Base-by-base conservation (phyloP, 108 stramenopile species). In the Fragilaria crotonensis region DNA sequence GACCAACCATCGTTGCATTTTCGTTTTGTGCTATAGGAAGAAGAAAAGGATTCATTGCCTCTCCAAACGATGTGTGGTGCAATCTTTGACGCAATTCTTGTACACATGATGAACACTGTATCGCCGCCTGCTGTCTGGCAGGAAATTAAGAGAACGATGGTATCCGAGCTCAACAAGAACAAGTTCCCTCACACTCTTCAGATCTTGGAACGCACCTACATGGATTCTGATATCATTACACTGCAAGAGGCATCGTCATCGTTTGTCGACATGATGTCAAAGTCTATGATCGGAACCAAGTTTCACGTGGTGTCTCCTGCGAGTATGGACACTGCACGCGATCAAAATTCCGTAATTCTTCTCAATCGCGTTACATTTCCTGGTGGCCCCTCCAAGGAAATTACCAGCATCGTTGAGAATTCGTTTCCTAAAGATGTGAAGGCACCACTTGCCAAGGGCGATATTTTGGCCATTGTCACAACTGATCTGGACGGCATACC, bases 11-110 rank as follows among this genome's bases (percentile, higher is more conserved):
- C n/a, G 14, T 54, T 54, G 4, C 26, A n/a, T 17, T 23, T 5
- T 17, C 19, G 31, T 32, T 18, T 5, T 20, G 25, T 1, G 11
- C 20, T 29, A 21, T 22, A 55, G 30, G 55, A 87, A 61, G 94
- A 95, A 70, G 89, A 90, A 59, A 72, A 55, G 52, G 87, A 89
- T 57, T 90, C 89, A 25, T 47, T 94, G 30, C 92, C 95, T 17
- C 71, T 96, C 28, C 89, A 90, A 76, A 89, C 89, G 20, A 63
- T 96, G 80, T 90, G 87, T 64, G 83, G 86, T 27, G 95, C 95
- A 5, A 89, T 92, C 51, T 96, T 96, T 70, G 95, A 96, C 59
- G 81, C 89, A 5, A 94, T 94, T 57, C 69, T 97, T 23, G 93
- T 97, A 9, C 89, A 95, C 68, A 45, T 95, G 93, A 85, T 97